A percentile compares a stretch with the other conserved stretches of the same genome.
These are phyloP conservation scores for Pestalotiopsis sp. DNA, from an alignment of 2,329 filamentous ascomycete genomes.

Conservation along the genomic window DNA sequence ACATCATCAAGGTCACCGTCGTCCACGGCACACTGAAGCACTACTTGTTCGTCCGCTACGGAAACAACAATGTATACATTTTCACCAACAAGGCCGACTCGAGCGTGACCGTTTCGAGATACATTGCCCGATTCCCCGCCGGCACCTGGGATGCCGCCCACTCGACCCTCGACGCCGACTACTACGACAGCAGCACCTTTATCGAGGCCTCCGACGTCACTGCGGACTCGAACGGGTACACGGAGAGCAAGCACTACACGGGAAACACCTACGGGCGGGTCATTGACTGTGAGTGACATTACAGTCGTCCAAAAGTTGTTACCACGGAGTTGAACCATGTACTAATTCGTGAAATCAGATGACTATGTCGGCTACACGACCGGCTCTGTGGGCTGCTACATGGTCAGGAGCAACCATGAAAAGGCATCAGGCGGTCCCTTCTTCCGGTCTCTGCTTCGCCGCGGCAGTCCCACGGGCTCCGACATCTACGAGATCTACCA, in stretches of 20 bases:
- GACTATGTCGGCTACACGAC: conserved; percentile 41
- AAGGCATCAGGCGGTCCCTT: conserved; percentile 43
- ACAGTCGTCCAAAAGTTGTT: not conserved
- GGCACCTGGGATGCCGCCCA: conserved; percentile 30
- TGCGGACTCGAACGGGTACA: conserved; percentile 31
- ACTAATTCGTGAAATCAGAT: conserved; percentile 22
- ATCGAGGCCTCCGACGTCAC: conserved; percentile 36
- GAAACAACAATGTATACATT: conserved; percentile 42
- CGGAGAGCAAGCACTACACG: conserved; percentile 44
- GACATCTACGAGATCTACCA: conserved; percentile 47
- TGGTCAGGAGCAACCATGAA: conserved; percentile 43
- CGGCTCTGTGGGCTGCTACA: conserved; percentile 37
- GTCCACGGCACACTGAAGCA: conserved; percentile 37
- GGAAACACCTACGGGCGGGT: conserved; percentile 40
- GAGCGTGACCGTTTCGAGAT: conserved; percentile 40
- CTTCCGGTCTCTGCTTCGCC: conserved; percentile 41
- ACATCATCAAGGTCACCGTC: conserved; percentile 39
- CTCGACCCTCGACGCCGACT: conserved; percentile 29
- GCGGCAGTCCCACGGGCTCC: conserved; percentile 36
- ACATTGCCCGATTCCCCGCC: conserved; percentile 37
- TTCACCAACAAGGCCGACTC: conserved; percentile 45
- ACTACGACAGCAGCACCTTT: conserved; percentile 35
- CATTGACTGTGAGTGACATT: conserved; percentile 29
- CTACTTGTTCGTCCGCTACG: conserved; percentile 37
- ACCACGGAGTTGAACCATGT: not conserved